phyloP scores from a whole-genome alignment of 345 rosid species.

The Arabidopsis suecica region DNA sequence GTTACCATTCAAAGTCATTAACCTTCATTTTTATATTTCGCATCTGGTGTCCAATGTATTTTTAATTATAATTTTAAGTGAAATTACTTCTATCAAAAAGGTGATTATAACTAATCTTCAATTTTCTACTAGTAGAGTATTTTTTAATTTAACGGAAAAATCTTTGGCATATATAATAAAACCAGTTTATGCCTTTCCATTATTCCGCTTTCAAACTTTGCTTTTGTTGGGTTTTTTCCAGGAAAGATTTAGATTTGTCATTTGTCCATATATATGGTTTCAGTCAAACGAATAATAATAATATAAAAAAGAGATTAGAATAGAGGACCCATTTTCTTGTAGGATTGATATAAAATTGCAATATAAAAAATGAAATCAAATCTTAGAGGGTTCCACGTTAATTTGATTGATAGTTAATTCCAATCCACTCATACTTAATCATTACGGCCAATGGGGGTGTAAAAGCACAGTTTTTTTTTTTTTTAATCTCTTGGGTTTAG shows the following conservation, averaged over 20 bases:
- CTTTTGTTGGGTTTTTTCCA: background rate
- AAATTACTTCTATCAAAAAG: background rate
- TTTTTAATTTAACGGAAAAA: background rate
- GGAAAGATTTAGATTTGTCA: constrained; percentile 1
- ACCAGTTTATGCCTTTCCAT: constrained; percentile 2
- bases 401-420: constrained; percentile 24
- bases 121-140: background rate
- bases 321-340: background rate
- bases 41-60: background rate
- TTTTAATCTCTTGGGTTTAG: background rate
- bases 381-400: constrained; percentile 30
- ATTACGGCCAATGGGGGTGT: background rate
- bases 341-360: constrained; percentile 2
- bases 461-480: background rate
- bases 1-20: no score
- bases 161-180: background rate
- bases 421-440: constrained; percentile 20
- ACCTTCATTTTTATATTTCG: background rate
- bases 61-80: background rate
- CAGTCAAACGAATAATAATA: constrained; percentile 18
- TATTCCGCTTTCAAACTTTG: background rate
- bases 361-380: constrained; percentile 22
- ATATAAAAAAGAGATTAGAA: background rate
- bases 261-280: constrained; percentile 4
- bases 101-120: background rate